phyloP scores from a whole-genome alignment of 805 yeast species.

The Starmerella vitae region DNA sequence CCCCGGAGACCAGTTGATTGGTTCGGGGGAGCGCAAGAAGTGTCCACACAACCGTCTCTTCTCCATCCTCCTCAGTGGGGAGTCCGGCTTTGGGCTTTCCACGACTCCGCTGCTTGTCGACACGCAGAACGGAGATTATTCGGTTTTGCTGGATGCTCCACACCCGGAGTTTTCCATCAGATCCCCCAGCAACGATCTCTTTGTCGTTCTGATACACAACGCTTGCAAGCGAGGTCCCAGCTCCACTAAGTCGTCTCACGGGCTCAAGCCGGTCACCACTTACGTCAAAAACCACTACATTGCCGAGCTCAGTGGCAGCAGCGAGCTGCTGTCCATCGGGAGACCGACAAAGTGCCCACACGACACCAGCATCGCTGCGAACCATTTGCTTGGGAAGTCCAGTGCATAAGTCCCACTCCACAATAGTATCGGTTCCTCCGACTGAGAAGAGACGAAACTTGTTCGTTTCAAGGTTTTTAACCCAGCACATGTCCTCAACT shows the following conservation, averaged over 20 bases:
- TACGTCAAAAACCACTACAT: slow-evolving; percentile 71
- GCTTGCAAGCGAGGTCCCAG: slow-evolving; percentile 60
- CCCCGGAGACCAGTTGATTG: slow-evolving; percentile 82
- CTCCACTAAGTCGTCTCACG: slow-evolving; percentile 47
- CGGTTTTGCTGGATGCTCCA: slow-evolving; percentile 59
- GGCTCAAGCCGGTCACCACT: slow-evolving; percentile 75
- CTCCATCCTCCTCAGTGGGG: slow-evolving; percentile 27
- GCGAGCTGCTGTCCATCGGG: slow-evolving; percentile 52
- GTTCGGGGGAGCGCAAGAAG: slow-evolving; percentile 46
- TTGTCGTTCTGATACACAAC: slow-evolving; percentile 61
- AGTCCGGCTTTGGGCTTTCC: slow-evolving; percentile 29
- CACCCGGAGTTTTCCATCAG: slow-evolving; percentile 80
- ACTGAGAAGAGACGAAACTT: slow-evolving; percentile 69
- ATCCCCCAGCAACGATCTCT: slow-evolving; percentile 78
- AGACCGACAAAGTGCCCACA: slow-evolving; percentile 74
- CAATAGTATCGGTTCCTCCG: slow-evolving; percentile 81
- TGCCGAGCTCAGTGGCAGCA: slow-evolving; percentile 92
- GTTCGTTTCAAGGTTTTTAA: slow-evolving; percentile 27
- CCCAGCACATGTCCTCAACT: slow-evolving; percentile 82
- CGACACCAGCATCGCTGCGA: slow-evolving; percentile 85
- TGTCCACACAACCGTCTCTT: slow-evolving; percentile 72
- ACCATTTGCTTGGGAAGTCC: slow-evolving; percentile 61
- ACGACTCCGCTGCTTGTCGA: slow-evolving; percentile 62
- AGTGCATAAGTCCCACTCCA: slow-evolving; percentile 79
- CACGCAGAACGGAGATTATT: slow-evolving; percentile 72